These are phyloP conservation scores for Thelephora ganbajun DNA, from an alignment of 768 basidiomycete species.

Conservation along the genomic window DNA sequence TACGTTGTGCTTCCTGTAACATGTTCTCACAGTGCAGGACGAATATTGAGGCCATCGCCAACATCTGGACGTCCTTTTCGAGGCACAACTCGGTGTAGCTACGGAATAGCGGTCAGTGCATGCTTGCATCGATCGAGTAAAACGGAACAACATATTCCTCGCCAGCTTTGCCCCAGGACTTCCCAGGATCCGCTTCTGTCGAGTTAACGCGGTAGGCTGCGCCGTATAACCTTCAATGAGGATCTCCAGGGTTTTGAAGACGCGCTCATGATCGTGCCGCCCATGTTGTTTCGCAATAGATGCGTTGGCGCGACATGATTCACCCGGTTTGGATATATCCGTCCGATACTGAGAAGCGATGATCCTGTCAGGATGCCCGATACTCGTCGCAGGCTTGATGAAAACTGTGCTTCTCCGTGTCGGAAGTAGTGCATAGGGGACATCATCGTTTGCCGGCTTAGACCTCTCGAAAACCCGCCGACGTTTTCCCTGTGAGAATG, in stretches of 20 bases:
- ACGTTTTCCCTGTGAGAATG: constrained; percentile 19
- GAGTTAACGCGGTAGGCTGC: too few relatives aligned
- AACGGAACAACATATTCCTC: constrained; percentile 12
- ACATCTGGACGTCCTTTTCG: constrained; percentile 64
- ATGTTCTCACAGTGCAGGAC: constrained; percentile 22
- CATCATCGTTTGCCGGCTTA: constrained; percentile 23
- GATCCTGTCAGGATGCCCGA: constrained; percentile 36
- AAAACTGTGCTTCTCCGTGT: constrained; percentile 44
- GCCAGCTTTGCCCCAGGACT: neutral
- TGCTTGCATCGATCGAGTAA: neutral
- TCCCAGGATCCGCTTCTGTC: too few relatives aligned
- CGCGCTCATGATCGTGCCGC: constrained; percentile 56
- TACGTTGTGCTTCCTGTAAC: neutral
- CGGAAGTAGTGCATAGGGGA: constrained; percentile 28
- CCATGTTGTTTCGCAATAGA: constrained; percentile 41
- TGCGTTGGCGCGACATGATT: constrained; percentile 48
- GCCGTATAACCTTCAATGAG: constrained; percentile 22
- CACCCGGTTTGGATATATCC: constrained; percentile 20
- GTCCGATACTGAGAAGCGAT: constrained; percentile 56
- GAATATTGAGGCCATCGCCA: constrained; percentile 64
- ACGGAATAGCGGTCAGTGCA: neutral
- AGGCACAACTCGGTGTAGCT: constrained; percentile 30
- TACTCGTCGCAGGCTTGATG: constrained; percentile 35
- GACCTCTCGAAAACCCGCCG: constrained; percentile 25
- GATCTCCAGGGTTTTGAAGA: constrained; percentile 42